Conservation (phyloP, 2,329 filamentous ascomycete genomes). For the Endoconidiophora polonica region DNA sequence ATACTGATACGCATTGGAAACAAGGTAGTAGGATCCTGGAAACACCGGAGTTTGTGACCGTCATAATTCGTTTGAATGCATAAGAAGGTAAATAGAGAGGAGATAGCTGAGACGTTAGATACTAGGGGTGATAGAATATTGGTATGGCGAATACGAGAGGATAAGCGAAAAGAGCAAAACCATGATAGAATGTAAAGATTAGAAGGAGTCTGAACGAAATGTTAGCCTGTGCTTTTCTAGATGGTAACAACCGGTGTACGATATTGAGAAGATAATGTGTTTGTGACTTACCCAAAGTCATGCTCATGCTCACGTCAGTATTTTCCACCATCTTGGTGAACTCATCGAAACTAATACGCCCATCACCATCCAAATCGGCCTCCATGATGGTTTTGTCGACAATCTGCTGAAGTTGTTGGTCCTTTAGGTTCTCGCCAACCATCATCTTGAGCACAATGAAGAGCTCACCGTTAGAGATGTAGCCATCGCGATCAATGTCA, state of each 20-base stretch:
- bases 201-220: slow-evolving; percentile 7
- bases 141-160: neutral
- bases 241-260: neutral
- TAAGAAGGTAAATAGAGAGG: no score
- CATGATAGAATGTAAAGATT: neutral
- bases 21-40: no score
- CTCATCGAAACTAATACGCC: slow-evolving; percentile 98
- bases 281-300: slow-evolving; percentile 44
- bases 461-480: slow-evolving; percentile 95
- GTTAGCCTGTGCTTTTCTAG: neutral
- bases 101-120: neutral
- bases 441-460: slow-evolving; percentile 99
- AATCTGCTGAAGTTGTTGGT: slow-evolving; percentile 97
- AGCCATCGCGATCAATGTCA: slow-evolving; percentile 96
- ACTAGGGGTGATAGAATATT: neutral
- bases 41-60: no score
- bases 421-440: slow-evolving; percentile 97
- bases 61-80: no score
- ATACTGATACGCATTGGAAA: no score
- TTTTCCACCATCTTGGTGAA: slow-evolving; percentile 98
- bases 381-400: slow-evolving; percentile 99
- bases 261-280: neutral
- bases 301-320: slow-evolving; percentile 63
- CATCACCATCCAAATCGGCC: slow-evolving; percentile 86
- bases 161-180: neutral